Evolutionary conservation across 2,329 filamentous ascomycete genomes (phyloP).

Genomic region (Colletotrichum navitas): DNA sequence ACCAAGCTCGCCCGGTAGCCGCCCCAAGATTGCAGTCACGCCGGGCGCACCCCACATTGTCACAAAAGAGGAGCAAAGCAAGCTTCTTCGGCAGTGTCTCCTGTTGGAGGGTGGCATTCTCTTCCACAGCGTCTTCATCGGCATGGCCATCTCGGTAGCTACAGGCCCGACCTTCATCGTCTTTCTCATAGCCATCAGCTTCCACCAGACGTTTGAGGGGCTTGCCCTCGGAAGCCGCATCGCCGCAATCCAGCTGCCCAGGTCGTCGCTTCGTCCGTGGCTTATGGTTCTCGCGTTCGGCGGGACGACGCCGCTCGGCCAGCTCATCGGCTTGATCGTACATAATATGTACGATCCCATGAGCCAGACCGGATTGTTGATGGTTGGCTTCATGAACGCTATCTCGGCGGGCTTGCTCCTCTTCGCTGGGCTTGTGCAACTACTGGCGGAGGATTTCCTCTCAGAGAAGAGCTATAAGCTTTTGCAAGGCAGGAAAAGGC

Average conservation of each 20-base stretch:
- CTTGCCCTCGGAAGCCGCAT: slow-evolving; percentile 88
- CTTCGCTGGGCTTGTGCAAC: slow-evolving; percentile 86
- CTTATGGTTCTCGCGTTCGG: slow-evolving; percentile 83
- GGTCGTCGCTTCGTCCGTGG: slow-evolving; percentile 81
- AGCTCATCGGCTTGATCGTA: slow-evolving; percentile 79
- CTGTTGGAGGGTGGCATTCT: slow-evolving; percentile 86
- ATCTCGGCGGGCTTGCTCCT: slow-evolving; percentile 84
- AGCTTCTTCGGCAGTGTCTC: slow-evolving; percentile 80
- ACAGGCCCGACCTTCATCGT: slow-evolving; percentile 84
- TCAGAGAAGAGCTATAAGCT: slow-evolving; percentile 80
- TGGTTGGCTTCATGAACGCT: slow-evolving; percentile 90
- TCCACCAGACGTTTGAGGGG: slow-evolving; percentile 91
- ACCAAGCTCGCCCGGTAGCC: slow-evolving; percentile 48
- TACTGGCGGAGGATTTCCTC: slow-evolving; percentile 87
- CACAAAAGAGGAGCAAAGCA: slow-evolving; percentile 70
- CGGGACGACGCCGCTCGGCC: slow-evolving; percentile 73
- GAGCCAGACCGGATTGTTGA: slow-evolving; percentile 80
- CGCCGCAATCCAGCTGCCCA: slow-evolving; percentile 83
- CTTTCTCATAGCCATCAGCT: slow-evolving; percentile 83
- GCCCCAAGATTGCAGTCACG: slow-evolving; percentile 39
- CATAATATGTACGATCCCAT: slow-evolving; percentile 85
- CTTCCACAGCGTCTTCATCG: slow-evolving; percentile 88
- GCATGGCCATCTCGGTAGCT: slow-evolving; percentile 86
- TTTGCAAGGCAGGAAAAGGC: slow-evolving; percentile 71
- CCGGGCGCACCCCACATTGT: slow-evolving; percentile 33